Percentiles rank a stretch among this genome's conserved stretches.
Conservation (phyloP, 2,329 filamentous ascomycete genomes). For the Colletotrichum salicis region DNA sequence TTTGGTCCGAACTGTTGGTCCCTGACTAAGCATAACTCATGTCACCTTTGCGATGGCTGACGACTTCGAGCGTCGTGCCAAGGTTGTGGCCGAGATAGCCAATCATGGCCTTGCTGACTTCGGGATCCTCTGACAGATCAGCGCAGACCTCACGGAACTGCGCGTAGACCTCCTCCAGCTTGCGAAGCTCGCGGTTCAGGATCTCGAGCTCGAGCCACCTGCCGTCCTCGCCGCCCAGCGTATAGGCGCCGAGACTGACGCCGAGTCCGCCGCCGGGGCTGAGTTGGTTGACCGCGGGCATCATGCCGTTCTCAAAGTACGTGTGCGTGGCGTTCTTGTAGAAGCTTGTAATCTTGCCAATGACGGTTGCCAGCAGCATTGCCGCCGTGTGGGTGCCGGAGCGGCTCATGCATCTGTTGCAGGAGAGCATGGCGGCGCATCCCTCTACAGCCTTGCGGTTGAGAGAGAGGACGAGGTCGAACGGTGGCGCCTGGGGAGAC, state of each 20-base stretch:
- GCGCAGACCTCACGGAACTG: constrained; percentile 55
- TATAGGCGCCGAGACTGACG: constrained; percentile 56
- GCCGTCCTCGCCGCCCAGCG: constrained; percentile 57
- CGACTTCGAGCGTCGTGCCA: constrained; percentile 53
- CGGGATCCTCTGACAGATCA: constrained; percentile 52
- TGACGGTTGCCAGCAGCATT: constrained; percentile 62
- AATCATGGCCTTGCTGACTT: constrained; percentile 57
- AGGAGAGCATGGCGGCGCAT: constrained; percentile 59
- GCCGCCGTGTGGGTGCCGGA: constrained; percentile 56
- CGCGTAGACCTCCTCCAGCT: constrained; percentile 58
- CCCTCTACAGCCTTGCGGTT: constrained; percentile 60
- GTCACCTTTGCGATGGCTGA: constrained; percentile 50
- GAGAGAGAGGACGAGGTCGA: constrained; percentile 56
- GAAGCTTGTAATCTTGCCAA: constrained; percentile 59
- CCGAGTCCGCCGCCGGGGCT: constrained; percentile 42
- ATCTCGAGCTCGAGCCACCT: constrained; percentile 60
- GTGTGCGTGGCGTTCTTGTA: constrained; percentile 55
- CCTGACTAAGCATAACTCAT: constrained; percentile 41
- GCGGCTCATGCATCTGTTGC: constrained; percentile 55
- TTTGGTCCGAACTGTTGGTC: background rate
- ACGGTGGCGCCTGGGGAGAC: constrained; percentile 49
- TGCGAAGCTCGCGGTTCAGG: constrained; percentile 57
- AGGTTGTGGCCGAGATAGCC: constrained; percentile 57
- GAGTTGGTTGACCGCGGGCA: constrained; percentile 33
- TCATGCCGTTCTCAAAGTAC: constrained; percentile 48